phyloP scores from a whole-genome alignment of 352 stramenopile species.

The Globisporangium irregulare region DNA sequence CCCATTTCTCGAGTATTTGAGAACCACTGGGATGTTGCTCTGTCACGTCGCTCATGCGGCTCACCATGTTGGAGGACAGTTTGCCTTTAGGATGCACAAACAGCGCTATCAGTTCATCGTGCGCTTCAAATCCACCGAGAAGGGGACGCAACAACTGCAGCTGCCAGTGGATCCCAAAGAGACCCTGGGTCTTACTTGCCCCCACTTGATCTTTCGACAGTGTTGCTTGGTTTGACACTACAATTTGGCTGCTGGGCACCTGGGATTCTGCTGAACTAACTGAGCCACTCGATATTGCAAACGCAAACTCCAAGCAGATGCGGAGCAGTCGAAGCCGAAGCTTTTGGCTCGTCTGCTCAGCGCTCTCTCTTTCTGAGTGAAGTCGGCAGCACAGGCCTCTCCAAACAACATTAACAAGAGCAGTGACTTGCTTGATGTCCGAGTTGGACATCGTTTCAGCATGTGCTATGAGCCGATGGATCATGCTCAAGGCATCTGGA shows the following conservation, averaged over 20 bases:
- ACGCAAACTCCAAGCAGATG: slow-evolving; percentile 52
- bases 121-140: slow-evolving; percentile 18
- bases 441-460: slow-evolving; percentile 17
- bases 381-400: slow-evolving; percentile 43
- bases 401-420: slow-evolving; percentile 31
- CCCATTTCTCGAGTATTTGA: slow-evolving; percentile 30
- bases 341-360: slow-evolving; percentile 19
- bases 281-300: slow-evolving; percentile 27
- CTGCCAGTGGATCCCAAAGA: slow-evolving; percentile 47
- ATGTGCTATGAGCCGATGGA: slow-evolving; percentile 31
- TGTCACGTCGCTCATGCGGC: slow-evolving; percentile 13
- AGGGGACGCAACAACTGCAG: slow-evolving; percentile 39
- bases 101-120: slow-evolving; percentile 26
- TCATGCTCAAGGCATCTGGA: slow-evolving; percentile 36
- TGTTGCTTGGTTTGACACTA: slow-evolving; percentile 13
- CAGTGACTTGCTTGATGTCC: slow-evolving; percentile 3
- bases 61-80: slow-evolving; percentile 22
- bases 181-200: slow-evolving; percentile 10
- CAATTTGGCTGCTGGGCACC: slow-evolving; percentile 4
- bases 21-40: slow-evolving; percentile 16
- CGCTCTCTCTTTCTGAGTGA: slow-evolving; percentile 8
- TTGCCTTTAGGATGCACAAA: slow-evolving; percentile 54
- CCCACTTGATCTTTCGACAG: background rate
- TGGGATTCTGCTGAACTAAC: slow-evolving; percentile 20
- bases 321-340: slow-evolving; percentile 42